Evolutionary conservation across 352 stramenopile species (phyloP), one percentile per base, ranked within the genome.

Genomic region (Phytophthora rubi): DNA sequence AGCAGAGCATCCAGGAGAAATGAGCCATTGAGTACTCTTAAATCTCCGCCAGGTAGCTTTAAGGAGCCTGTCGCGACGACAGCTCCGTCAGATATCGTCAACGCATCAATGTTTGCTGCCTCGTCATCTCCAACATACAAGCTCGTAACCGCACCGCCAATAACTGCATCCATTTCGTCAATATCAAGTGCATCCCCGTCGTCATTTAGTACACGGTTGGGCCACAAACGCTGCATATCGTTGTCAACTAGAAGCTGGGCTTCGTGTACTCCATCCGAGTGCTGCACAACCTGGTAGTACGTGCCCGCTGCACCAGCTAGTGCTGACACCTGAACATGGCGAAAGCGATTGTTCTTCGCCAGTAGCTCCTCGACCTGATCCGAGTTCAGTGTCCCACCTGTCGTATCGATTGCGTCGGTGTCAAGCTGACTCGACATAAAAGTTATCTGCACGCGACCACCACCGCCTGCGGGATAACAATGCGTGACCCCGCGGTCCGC

Each of bases 391-490:
- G 53, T 71, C 18, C 85, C 85, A 32, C 85, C 85, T 1, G 79
- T 81, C n/a, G 79, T 81, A 59, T 90, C 80, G 7, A 93, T 78
- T 1, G 77, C 71, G 55, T 77, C 59, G 12, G 80, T 77, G n/a
- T 86, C 66, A 0, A 93, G 65, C 56, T 91, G 82, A 32, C 85
- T 91, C 18, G 85, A 93, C 49, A 82, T 80, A 65, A 82, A 93
- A 18, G 78, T 75, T 32, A 93, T 86, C 70, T 89, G 85, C 15
- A 93, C 74, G 61, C 85, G 81, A 2, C 85, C 85, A 23, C 85
- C 85, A 7, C 85, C 85, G 56, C 85, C 85, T 33, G 80, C 85
- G 13, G 85, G 82, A 16, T 76, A 89, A 21, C 85, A 93, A 23
- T 81, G 73, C 7, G 47, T 71, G 13, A 81, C 58, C 3, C 72